These are phyloP conservation scores for Phalaenopsis equestris DNA, from an alignment of 106 monocot species.

Conservation along the genomic window DNA sequence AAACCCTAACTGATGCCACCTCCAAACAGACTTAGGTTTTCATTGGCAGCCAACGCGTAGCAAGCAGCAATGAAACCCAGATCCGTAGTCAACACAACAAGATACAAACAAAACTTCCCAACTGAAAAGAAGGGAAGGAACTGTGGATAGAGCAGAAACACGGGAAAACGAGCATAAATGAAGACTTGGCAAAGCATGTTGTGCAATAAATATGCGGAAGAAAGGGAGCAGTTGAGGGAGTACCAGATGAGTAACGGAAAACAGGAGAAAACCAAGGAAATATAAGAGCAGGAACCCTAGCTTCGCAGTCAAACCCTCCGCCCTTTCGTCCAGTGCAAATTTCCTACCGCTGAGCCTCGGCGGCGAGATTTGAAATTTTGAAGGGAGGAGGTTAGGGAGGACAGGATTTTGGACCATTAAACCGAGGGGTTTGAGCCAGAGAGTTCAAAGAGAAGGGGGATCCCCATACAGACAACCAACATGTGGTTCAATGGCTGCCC, in stretches of 20 bases:
- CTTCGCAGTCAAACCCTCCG: background rate
- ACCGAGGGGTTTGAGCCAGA: background rate
- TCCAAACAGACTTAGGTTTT: conserved; percentile 13
- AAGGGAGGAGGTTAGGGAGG: background rate
- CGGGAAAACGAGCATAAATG: background rate
- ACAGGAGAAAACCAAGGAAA: background rate
- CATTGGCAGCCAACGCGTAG: background rate
- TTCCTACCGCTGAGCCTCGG: background rate
- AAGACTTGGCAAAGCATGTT: background rate
- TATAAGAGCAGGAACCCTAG: background rate
- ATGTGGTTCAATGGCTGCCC: too few relatives aligned
- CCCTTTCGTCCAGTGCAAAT: background rate
- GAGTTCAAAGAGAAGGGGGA: background rate
- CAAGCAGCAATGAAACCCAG: background rate
- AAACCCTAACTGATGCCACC: background rate
- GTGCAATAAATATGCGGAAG: background rate
- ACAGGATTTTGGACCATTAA: background rate
- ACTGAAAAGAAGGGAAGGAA: background rate
- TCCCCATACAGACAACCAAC: background rate
- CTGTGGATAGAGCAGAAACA: background rate
- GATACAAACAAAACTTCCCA: background rate
- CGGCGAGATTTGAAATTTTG: conserved; percentile 15
- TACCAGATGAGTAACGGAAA: background rate
- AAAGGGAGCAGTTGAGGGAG: background rate
- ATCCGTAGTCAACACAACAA: background rate